phyloP scores from a whole-genome alignment of 768 basidiomycete species.

The Glaciozyma martinii region DNA sequence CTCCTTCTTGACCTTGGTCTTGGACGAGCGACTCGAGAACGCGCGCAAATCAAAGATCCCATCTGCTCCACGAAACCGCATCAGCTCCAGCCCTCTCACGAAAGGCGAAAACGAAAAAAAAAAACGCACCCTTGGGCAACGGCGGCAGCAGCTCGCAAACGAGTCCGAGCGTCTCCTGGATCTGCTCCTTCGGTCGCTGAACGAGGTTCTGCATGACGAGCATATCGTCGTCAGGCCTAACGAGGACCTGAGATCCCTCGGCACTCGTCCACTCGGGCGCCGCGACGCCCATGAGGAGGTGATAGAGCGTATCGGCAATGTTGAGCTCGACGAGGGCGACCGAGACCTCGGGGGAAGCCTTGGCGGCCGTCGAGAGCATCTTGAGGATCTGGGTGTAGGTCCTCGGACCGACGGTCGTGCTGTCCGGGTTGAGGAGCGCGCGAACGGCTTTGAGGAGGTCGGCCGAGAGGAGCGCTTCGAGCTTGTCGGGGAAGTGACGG shows the following conservation, averaged over 20 bases:
- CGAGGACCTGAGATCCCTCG: slow-evolving; percentile 24
- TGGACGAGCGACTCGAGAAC: slow-evolving; percentile 23
- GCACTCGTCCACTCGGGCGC: slow-evolving; percentile 50
- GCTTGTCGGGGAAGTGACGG: slow-evolving; percentile 70
- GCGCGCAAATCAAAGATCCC: slow-evolving; percentile 76
- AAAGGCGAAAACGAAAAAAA: background rate
- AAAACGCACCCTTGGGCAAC: slow-evolving; percentile 65
- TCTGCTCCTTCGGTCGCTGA: slow-evolving; percentile 91
- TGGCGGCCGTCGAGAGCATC: slow-evolving; percentile 76
- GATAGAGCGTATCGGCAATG: slow-evolving; percentile 83
- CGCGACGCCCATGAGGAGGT: slow-evolving; percentile 87
- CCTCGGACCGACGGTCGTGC: slow-evolving; percentile 15
- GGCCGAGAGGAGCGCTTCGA: slow-evolving; percentile 66
- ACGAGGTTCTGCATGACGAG: slow-evolving; percentile 95
- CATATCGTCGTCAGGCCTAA: slow-evolving; percentile 63
- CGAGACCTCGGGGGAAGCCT: slow-evolving; percentile 79
- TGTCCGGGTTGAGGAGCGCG: slow-evolving; percentile 32
- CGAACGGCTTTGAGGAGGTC: slow-evolving; percentile 46
- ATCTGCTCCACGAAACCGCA: slow-evolving; percentile 49
- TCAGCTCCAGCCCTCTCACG: background rate
- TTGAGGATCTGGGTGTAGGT: slow-evolving; percentile 72
- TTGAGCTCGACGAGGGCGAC: slow-evolving; percentile 80
- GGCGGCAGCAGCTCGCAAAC: slow-evolving; percentile 89
- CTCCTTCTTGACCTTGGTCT: slow-evolving; percentile 30
- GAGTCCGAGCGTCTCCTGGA: slow-evolving; percentile 84